Conservation (phyloP, 805 yeast species). For the Yamadazyma kitorensis region DNA sequence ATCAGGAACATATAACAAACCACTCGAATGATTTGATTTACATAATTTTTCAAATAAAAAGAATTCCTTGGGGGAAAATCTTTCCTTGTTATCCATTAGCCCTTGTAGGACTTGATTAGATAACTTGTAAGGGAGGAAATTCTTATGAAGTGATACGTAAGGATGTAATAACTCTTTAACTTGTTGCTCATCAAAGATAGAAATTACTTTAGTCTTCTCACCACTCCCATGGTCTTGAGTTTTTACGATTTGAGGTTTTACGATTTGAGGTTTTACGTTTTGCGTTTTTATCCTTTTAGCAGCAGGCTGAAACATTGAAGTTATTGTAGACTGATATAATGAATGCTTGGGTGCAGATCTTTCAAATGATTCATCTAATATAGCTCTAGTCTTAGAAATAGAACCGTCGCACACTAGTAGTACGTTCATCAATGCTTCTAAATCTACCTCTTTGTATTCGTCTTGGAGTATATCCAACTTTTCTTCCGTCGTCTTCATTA, state of each 20-base stretch:
- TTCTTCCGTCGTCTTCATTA: constrained; percentile 8
- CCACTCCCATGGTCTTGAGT: neutral
- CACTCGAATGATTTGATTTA: constrained; percentile 52
- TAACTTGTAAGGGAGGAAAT: constrained; percentile 50
- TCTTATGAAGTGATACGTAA: constrained; percentile 47
- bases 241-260: constrained; percentile 1
- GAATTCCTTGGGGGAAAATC: constrained; percentile 47
- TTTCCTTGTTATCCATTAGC: constrained; percentile 38
- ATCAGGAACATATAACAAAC: constrained; percentile 16
- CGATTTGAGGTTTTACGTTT: neutral
- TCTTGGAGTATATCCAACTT: constrained; percentile 35
- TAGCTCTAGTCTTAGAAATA: constrained; percentile 33
- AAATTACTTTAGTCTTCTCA: constrained; percentile 24
- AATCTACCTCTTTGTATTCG: constrained; percentile 44
- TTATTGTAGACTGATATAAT: constrained; percentile 16
- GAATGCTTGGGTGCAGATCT: constrained; percentile 5
- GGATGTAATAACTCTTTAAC: constrained; percentile 46
- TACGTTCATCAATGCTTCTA: constrained; percentile 46
- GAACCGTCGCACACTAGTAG: constrained; percentile 55
- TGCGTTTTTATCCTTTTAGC: neutral
- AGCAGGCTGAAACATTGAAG: constrained; percentile 6
- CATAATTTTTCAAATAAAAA: constrained; percentile 63
- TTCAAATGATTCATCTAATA: constrained; percentile 38
- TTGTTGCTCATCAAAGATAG: constrained; percentile 50
- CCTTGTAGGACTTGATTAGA: constrained; percentile 45